Percentiles rank a stretch among this genome's conserved stretches.
Conservation (phyloP, 176 grass and related monocot genomes). For the Phragmites australis region DNA sequence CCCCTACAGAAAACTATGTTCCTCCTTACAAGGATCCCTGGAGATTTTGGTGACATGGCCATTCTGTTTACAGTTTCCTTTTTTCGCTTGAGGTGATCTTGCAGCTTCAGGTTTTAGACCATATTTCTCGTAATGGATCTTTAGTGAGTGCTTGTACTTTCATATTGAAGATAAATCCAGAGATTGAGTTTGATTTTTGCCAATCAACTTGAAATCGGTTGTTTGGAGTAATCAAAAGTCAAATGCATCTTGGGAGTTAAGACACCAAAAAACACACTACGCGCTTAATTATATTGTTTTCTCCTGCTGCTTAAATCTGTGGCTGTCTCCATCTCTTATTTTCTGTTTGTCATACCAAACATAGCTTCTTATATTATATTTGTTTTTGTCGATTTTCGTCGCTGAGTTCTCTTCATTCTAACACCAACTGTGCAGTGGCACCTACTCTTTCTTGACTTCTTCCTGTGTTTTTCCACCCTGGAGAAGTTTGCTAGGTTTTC, state of each 20-base stretch:
- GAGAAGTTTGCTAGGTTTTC: slow-evolving; percentile 24
- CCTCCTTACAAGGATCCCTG: slow-evolving; percentile 93
- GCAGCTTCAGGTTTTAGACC: slow-evolving; percentile 13
- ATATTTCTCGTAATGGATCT: slow-evolving; percentile 22
- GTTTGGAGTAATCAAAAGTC: slow-evolving; percentile 10
- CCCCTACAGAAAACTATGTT: slow-evolving; percentile 79
- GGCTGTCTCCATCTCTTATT: neutral
- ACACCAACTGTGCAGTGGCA: neutral
- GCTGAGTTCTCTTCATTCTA: neutral
- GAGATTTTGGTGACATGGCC: slow-evolving; percentile 87
- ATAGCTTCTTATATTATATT: neutral
- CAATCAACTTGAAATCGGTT: neutral
- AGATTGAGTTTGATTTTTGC: neutral
- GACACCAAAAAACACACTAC: neutral
- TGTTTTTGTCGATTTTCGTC: neutral
- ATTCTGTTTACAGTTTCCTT: slow-evolving; percentile 12
- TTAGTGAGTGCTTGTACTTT: slow-evolving; percentile 24
- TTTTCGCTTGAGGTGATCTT: neutral
- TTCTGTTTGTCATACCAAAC: neutral
- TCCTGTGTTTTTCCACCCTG: neutral
- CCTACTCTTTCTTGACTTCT: neutral
- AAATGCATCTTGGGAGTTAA: neutral
- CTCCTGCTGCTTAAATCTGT: neutral
- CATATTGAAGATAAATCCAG: slow-evolving; percentile 13
- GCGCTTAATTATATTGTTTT: neutral